Conservation (phyloP, 768 basidiomycete genomes). For the Russula earlei region DNA sequence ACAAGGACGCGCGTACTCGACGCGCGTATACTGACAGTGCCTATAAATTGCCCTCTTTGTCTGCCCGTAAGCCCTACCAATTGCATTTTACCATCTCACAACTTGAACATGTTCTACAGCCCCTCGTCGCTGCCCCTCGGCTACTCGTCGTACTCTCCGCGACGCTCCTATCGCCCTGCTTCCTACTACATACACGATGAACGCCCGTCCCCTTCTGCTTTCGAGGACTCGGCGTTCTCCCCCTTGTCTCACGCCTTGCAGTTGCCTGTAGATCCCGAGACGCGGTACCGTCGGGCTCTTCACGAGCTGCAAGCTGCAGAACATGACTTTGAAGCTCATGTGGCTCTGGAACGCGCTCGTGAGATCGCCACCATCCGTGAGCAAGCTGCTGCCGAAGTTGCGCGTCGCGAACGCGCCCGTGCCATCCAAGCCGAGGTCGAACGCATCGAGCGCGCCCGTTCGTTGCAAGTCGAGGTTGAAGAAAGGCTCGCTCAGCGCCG, state of each 20-base stretch:
- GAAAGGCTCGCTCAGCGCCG: neutral
- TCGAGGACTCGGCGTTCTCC: neutral
- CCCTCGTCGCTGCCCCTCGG: neutral
- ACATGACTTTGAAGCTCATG: conserved; percentile 6
- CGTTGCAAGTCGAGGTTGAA: neutral
- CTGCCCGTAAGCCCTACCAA: neutral
- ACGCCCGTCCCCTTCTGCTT: neutral
- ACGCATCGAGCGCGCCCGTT: neutral
- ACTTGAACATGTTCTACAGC: conserved; percentile 7
- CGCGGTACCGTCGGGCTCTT: conserved; percentile 16
- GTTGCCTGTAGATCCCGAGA: neutral
- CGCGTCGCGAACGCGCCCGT: neutral
- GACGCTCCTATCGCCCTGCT: neutral
- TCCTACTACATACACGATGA: neutral
- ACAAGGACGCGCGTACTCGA: conserved; percentile 10
- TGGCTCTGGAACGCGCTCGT: neutral
- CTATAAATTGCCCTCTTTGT: conserved; percentile 4
- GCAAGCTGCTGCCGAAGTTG: neutral
- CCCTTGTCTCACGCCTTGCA: neutral
- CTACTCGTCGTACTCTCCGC: neutral
- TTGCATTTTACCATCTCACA: neutral
- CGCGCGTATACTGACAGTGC: conserved; percentile 12
- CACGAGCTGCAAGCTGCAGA: conserved; percentile 15
- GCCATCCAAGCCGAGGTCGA: conserved; percentile 3
- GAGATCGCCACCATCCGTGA: neutral